phyloP scores from a whole-genome alignment of 345 rosid species.

The Boechera retrofracta region DNA sequence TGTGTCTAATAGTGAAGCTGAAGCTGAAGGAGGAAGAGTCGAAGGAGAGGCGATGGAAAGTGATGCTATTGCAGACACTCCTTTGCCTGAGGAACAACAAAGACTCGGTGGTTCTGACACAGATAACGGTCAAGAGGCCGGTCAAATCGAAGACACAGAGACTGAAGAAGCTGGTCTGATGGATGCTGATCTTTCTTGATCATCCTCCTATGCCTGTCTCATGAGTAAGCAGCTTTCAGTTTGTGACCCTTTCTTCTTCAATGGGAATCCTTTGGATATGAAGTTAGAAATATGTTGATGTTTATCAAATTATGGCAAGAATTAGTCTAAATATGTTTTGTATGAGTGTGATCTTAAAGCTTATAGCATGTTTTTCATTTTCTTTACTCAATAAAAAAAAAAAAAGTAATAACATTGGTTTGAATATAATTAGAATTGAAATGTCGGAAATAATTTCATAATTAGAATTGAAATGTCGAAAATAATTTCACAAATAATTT shows the following conservation, averaged over 20 bases:
- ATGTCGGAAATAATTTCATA: no score
- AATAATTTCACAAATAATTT: no score
- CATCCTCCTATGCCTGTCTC: conserved; percentile 28
- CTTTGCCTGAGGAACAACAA: conserved; percentile 75
- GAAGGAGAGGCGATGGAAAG: conserved; percentile 72
- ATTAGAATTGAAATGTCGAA: no score
- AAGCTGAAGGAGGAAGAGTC: conserved; percentile 64
- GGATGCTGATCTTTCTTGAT: conserved; percentile 39
- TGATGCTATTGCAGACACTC: conserved; percentile 54
- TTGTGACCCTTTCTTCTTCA: conserved; percentile 19
- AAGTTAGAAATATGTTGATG: neutral
- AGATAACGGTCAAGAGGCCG: conserved; percentile 75
- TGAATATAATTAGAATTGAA: no score
- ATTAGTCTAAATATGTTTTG: neutral
- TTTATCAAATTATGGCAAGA: neutral
- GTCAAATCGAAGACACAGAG: conserved; percentile 79
- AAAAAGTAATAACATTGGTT: neutral
- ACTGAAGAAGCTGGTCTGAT: conserved; percentile 68
- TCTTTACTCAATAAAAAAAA: neutral
- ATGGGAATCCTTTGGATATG: conserved; percentile 17
- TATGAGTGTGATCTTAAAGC: neutral
- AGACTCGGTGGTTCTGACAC: conserved; percentile 78
- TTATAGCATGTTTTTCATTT: neutral
- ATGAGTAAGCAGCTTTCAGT: conserved; percentile 19
- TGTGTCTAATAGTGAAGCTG: conserved; percentile 65